These are phyloP conservation scores for Gentiana straminea DNA, from an alignment of 257 asterid genomes.

Conservation along the genomic window DNA sequence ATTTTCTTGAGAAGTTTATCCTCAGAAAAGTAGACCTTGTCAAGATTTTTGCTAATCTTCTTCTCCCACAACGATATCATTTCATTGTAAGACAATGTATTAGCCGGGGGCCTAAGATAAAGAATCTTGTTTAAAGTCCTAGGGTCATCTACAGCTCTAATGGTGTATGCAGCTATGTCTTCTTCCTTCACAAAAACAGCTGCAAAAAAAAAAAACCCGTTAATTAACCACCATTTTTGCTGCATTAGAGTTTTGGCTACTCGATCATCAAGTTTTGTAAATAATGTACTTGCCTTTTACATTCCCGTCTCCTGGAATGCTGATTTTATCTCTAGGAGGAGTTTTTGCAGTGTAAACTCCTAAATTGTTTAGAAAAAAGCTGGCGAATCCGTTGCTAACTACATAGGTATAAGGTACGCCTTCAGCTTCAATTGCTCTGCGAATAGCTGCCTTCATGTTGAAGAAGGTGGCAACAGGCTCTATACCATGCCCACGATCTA, in stretches of 20 bases:
- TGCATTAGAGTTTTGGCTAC: neutral
- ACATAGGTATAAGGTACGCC: slow-evolving; percentile 16
- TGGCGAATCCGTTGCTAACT: slow-evolving; percentile 9
- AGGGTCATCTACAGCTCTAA: slow-evolving; percentile 22
- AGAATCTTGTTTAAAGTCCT: slow-evolving; percentile 20
- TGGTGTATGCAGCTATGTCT: slow-evolving; percentile 18
- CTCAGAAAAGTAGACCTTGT: slow-evolving; percentile 11
- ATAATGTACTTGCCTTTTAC: slow-evolving; percentile 10
- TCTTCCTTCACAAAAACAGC: slow-evolving; percentile 11
- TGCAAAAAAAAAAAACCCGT: neutral
- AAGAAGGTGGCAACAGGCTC: slow-evolving; percentile 9
- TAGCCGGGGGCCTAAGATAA: slow-evolving; percentile 13
- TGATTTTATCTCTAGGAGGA: slow-evolving; percentile 19
- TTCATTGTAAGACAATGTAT: slow-evolving; percentile 15
- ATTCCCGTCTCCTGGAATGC: slow-evolving; percentile 20
- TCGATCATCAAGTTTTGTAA: neutral
- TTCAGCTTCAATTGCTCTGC: slow-evolving; percentile 15
- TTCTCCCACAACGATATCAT: slow-evolving; percentile 17
- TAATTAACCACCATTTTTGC: neutral
- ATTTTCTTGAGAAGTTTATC: slow-evolving; percentile 16
- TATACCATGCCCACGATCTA: slow-evolving; percentile 10
- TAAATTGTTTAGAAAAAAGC: slow-evolving; percentile 4
- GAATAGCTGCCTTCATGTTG: slow-evolving; percentile 3
- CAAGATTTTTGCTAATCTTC: slow-evolving; percentile 17
- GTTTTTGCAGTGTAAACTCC: slow-evolving; percentile 2